phyloP scores from a whole-genome alignment of 139 green algal species.

The Spirogloea muscicola region DNA sequence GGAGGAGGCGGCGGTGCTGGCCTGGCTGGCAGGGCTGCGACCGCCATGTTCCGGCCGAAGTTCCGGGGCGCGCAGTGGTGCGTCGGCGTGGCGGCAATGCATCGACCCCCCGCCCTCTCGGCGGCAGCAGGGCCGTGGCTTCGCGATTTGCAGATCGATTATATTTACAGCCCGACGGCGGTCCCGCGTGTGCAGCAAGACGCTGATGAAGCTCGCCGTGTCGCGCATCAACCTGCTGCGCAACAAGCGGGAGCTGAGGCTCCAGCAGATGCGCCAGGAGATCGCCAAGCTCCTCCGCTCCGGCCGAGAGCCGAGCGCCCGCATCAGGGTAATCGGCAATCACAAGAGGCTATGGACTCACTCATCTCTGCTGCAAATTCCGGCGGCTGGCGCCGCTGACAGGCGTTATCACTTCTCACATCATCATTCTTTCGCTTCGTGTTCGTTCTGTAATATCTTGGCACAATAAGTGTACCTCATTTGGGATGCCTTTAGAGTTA shows the following conservation, averaged over 20 bases:
- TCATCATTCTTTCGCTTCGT: no score
- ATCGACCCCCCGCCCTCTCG: not conserved
- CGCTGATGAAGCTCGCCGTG: conserved; percentile 30
- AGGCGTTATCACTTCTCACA: no score
- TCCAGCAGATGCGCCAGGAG: conserved; percentile 28
- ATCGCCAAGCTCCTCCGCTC: conserved; percentile 36
- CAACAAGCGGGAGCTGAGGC: conserved; percentile 41
- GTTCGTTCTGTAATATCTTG: no score
- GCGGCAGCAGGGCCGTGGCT: not conserved
- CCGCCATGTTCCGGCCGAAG: conserved; percentile 10
- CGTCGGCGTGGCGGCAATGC: not conserved
- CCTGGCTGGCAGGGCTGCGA: no score
- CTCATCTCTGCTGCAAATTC: no score
- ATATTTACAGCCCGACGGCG: no score
- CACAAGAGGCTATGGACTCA: no score
- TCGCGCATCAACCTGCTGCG: conserved; percentile 48
- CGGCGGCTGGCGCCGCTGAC: no score
- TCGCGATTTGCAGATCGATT: not conserved
- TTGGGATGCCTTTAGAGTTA: no score
- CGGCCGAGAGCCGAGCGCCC: conserved; percentile 27
- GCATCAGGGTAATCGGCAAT: conserved; percentile 42
- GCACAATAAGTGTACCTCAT: no score
- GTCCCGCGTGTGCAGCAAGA: conserved; percentile 50
- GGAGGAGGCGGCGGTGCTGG: no score
- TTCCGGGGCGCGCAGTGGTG: conserved; percentile 18